A percentile compares a stretch with the other conserved stretches of the same genome.
Evolutionary conservation across 768 basidiomycete species (phyloP).

Genomic region (Tylopilus balloui): DNA sequence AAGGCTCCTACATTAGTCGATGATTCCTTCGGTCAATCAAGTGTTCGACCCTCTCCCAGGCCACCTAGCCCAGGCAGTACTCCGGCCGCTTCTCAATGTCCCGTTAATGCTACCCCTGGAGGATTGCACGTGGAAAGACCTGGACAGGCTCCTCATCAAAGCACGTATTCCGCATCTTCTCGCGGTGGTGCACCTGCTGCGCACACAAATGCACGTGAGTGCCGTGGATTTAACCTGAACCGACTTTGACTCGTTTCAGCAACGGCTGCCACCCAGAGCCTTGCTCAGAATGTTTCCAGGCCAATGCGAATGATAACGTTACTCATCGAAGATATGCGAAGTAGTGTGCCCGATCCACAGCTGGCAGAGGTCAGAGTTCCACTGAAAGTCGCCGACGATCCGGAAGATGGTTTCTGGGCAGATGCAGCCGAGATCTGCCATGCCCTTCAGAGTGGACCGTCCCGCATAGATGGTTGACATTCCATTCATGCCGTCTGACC

Average conservation of each 20-base stretch:
- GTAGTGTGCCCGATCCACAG: conserved; percentile 48
- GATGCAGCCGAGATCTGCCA: conserved; percentile 59
- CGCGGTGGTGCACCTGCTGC: conserved; percentile 11
- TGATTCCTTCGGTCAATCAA: neutral
- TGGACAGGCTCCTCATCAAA: neutral
- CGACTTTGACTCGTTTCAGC: conserved; percentile 11
- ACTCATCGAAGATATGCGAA: conserved; percentile 60
- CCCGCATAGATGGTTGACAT: conserved; percentile 63
- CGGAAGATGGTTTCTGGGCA: conserved; percentile 63
- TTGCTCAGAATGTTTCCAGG: conserved; percentile 12
- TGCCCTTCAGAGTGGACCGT: conserved; percentile 55
- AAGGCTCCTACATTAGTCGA: neutral
- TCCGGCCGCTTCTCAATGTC: conserved; percentile 7
- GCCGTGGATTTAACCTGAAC: neutral
- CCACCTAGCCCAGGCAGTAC: conserved; percentile 1
- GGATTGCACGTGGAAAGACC: neutral
- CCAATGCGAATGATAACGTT: conserved; percentile 56
- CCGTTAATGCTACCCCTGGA: neutral
- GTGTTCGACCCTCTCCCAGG: conserved; percentile 7
- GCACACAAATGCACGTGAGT: conserved; percentile 36
- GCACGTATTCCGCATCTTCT: neutral
- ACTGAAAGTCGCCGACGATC: conserved; percentile 44
- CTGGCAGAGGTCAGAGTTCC: conserved; percentile 64
- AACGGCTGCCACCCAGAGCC: conserved; percentile 7
- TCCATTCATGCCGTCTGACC: neutral